A percentile compares a stretch with the other conserved stretches of the same genome.
Conservation (phyloP, 768 basidiomycete genomes). For the Trametes maxima region DNA sequence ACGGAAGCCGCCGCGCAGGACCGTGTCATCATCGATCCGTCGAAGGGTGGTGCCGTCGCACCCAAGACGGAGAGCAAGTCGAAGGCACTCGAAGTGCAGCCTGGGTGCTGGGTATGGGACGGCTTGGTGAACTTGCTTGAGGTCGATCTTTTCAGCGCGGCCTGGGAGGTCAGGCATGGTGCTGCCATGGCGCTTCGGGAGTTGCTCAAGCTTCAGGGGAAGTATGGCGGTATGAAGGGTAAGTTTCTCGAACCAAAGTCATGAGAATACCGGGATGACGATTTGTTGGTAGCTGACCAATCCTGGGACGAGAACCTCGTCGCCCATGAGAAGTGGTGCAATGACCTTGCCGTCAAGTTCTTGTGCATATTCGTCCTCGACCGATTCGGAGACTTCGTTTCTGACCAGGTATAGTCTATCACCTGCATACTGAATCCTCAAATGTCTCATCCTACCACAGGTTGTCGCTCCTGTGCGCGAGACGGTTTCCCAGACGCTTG, state of each 20-base stretch:
- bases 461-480: slow-evolving; percentile 97
- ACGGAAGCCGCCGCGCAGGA: slow-evolving; percentile 54
- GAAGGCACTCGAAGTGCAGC: slow-evolving; percentile 73
- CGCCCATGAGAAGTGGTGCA: slow-evolving; percentile 86
- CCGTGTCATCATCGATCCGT: slow-evolving; percentile 69
- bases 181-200: slow-evolving; percentile 91
- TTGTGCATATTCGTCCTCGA: slow-evolving; percentile 91
- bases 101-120: slow-evolving; percentile 86
- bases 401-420: slow-evolving; percentile 69
- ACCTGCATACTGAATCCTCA: neutral
- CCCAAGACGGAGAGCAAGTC: slow-evolving; percentile 78
- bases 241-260: slow-evolving; percentile 10
- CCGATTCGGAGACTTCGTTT: slow-evolving; percentile 97
- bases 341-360: slow-evolving; percentile 81
- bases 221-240: slow-evolving; percentile 83
- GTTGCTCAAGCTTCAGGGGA: slow-evolving; percentile 81
- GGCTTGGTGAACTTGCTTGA: slow-evolving; percentile 78
- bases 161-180: slow-evolving; percentile 95
- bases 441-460: slow-evolving; percentile 28
- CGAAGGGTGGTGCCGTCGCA: slow-evolving; percentile 83
- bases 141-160: slow-evolving; percentile 79
- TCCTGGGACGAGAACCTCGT: slow-evolving; percentile 59
- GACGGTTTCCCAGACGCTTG: slow-evolving; percentile 92
- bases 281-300: slow-evolving; percentile 45
- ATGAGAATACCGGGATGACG: too few species aligned